Base-by-base conservation (phyloP, 2,329 filamentous ascomycete genomes). In the Calonectria multiphialidica region DNA sequence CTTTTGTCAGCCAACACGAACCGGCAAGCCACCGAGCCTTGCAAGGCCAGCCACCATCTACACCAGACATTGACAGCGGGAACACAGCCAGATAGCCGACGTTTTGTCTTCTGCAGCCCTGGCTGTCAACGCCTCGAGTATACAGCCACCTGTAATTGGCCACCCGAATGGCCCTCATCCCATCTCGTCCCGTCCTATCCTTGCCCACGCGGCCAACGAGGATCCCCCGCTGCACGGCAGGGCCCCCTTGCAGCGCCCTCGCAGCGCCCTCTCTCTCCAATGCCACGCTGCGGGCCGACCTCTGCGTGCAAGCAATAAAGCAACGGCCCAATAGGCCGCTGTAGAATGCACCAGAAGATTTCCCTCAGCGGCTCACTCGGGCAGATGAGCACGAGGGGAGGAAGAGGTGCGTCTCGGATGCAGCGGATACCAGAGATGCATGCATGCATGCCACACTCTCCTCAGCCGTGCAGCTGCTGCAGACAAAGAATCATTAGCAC, bases 181-280 rank as follows among this genome's bases (percentile, higher is more conserved):
- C 40, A 21, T 47, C 18, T 42, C 62, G 45, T 42, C 62, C 35
- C 62, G 45, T 37, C 13, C 28, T 23, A 25, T 23, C 50, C 53
- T 5, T 59, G 62, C 50, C n/a, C 37, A 28, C 25, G 23, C 23
- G 25, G 23, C 33, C 50, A 42, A 44, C 57, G 37, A 45, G 40
- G 57, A 62, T 65, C 62, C 45, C 62, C 61, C 40, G 42, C 45
- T 50, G 62, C 62, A 25, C 45, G 45, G 12, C 62, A 42, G 57
- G 57, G 37, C 4, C 21, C 33, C 53, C 53, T 40, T 59, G 53
- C 33, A 59, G 30, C 21, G 21, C 53, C 33, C 30, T 40, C n/a
- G n/a, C 53, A 30, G 28, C 28, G 8, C 28, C 28, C 28, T n/a
- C n/a, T n/a, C n/a, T n/a, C 40, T 42, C 40, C 42, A 25, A n/a